phyloP scores from a whole-genome alignment of 2,329 filamentous ascomycete species.

The Aureobasidium subglaciale region DNA sequence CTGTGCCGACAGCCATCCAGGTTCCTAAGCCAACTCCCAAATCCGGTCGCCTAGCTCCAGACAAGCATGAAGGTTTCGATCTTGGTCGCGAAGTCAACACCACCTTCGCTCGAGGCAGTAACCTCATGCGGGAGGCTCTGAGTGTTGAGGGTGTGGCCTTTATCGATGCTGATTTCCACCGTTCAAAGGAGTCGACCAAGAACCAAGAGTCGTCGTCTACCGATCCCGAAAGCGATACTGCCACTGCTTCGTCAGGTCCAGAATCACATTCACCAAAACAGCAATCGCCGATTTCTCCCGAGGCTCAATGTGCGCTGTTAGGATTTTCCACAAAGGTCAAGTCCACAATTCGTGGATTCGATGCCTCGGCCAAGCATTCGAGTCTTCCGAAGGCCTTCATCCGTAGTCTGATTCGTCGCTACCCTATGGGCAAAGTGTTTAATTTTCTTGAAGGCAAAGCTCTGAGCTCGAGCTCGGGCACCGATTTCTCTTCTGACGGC shows the following conservation, averaged over 20 bases:
- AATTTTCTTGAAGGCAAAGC: constrained; percentile 21
- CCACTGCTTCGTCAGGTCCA: background rate
- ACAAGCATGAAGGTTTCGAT: constrained; percentile 19
- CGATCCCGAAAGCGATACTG: background rate
- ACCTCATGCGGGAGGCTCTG: constrained; percentile 41
- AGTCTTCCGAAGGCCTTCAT: constrained; percentile 15
- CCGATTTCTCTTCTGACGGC: background rate
- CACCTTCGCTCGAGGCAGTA: constrained; percentile 41
- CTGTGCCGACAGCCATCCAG: background rate
- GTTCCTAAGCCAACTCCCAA: background rate
- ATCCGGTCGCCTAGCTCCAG: constrained; percentile 19
- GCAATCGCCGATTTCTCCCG: background rate
- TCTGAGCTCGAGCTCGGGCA: constrained; percentile 20
- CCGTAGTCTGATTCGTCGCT: constrained; percentile 19
- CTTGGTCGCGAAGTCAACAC: constrained; percentile 9
- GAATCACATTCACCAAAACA: background rate
- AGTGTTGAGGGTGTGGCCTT: constrained; percentile 40
- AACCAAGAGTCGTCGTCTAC: background rate
- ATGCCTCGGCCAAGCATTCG: constrained; percentile 7
- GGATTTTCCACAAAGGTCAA: constrained; percentile 17
- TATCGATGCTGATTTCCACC: constrained; percentile 25
- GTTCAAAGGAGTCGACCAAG: constrained; percentile 4
- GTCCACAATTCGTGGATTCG: constrained; percentile 17
- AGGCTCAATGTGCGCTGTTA: constrained; percentile 13
- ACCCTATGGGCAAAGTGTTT: constrained; percentile 24